Evolutionary conservation across 1,284 basidiomycete genomes (phyloP).

Genomic region (Neotropicomus parvogracilis): DNA sequence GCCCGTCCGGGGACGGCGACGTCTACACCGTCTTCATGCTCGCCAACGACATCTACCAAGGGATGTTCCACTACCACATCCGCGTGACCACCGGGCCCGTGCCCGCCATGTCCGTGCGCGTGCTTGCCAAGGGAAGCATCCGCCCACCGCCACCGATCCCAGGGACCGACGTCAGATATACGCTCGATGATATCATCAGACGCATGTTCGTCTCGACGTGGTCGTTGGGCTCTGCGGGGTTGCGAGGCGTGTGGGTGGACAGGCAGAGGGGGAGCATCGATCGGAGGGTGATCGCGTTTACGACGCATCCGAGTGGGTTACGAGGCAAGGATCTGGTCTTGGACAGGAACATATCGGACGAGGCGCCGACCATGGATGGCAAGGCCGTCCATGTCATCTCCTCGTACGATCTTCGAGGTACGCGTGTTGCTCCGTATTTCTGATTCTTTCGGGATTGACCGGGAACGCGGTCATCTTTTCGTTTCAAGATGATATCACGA

Average conservation of each 20-base stretch:
- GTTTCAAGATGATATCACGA: slow-evolving; percentile 21
- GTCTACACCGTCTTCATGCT: slow-evolving; percentile 38
- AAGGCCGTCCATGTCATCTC: slow-evolving; percentile 38
- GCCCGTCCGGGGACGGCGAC: slow-evolving; percentile 11
- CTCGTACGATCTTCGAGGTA: slow-evolving; percentile 51
- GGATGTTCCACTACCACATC: slow-evolving; percentile 48
- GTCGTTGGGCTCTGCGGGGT: slow-evolving; percentile 42
- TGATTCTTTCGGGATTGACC: not conserved
- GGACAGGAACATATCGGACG: not conserved
- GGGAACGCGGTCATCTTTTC: no score
- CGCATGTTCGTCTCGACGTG: slow-evolving; percentile 45
- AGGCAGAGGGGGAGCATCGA: slow-evolving; percentile 38
- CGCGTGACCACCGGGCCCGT: slow-evolving; percentile 22
- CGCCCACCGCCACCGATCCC: slow-evolving; percentile 1
- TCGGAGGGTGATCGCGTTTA: slow-evolving; percentile 27
- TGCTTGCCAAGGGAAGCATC: slow-evolving; percentile 34
- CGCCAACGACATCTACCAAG: slow-evolving; percentile 51
- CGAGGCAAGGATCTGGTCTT: not conserved
- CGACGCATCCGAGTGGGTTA: slow-evolving; percentile 16
- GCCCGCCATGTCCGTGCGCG: slow-evolving; percentile 30
- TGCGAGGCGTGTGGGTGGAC: slow-evolving; percentile 52
- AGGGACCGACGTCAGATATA: not conserved
- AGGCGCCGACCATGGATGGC: slow-evolving; percentile 31
- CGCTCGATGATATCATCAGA: slow-evolving; percentile 7
- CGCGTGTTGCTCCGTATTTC: slow-evolving; percentile 3